phyloP scores from a whole-genome alignment of 495 filamentous ascomycete species.

The Corynascus novoguineensis region DNA sequence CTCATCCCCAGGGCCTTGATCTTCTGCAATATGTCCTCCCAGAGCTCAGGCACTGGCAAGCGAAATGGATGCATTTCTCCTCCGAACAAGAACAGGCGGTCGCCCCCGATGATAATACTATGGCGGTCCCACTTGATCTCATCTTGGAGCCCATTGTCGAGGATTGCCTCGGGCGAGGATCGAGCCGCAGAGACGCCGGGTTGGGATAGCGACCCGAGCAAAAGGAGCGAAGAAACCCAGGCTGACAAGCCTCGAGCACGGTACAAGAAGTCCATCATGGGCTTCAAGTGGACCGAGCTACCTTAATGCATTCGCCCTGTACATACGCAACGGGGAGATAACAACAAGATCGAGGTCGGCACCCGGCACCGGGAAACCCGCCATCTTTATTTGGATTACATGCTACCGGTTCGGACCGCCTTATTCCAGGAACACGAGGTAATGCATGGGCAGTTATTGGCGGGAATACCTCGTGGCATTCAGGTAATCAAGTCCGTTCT shows the following conservation, averaged over 20 bases:
- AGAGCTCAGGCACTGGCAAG: conserved; percentile 65
- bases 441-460: neutral
- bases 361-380: too few relatives aligned
- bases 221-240: neutral
- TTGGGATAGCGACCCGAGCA: neutral
- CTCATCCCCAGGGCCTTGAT: conserved; percentile 73
- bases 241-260: neutral
- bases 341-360: too few relatives aligned
- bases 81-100: conserved; percentile 65
- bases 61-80: conserved; percentile 72
- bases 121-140: conserved; percentile 58
- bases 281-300: neutral
- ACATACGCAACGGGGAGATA: too few relatives aligned
- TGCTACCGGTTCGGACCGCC: neutral
- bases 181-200: neutral
- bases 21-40: conserved; percentile 74
- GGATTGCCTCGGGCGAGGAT: conserved; percentile 38
- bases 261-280: neutral
- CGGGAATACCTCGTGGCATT: neutral
- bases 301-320: too few relatives aligned
- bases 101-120: conserved; percentile 66
- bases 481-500: neutral
- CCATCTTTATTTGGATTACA: neutral
- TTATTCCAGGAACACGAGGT: neutral
- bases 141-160: conserved; percentile 47